These are phyloP conservation scores for Sarocladium kiliense DNA, from an alignment of 2,329 filamentous ascomycete species.

Conservation along the genomic window DNA sequence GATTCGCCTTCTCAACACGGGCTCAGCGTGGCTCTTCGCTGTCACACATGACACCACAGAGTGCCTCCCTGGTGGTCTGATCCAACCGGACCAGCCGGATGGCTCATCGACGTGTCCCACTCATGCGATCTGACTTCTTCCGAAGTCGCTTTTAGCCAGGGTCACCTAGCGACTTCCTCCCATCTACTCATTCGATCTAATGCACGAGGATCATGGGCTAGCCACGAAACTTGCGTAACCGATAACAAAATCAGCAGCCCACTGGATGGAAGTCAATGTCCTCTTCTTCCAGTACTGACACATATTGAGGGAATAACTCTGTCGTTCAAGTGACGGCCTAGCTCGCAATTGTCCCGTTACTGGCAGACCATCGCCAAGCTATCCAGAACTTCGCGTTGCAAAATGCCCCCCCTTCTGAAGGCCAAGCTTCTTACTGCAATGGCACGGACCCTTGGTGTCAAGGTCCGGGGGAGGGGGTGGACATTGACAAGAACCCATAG, in stretches of 20 bases:
- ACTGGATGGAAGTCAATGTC: no score
- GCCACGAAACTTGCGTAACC: background rate
- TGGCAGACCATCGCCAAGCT: background rate
- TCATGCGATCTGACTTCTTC: slow-evolving; percentile 2
- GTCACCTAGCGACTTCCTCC: background rate
- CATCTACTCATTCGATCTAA: no score
- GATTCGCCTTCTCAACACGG: background rate
- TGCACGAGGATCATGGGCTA: no score
- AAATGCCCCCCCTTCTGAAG: background rate
- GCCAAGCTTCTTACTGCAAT: slow-evolving; percentile 5
- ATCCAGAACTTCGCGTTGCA: background rate
- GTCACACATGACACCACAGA: slow-evolving; percentile 7
- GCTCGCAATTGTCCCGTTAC: no score
- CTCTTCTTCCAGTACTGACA: no score
- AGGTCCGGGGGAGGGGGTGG: background rate
- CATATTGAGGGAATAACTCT: background rate
- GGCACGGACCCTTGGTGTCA: background rate
- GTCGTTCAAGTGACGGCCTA: no score
- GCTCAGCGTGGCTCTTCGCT: background rate
- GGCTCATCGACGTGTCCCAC: background rate
- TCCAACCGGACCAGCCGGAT: slow-evolving; percentile 2
- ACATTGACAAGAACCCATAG: background rate
- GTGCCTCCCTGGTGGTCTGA: background rate
- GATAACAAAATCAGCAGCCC: background rate
- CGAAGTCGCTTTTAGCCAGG: background rate